A percentile compares a stretch with the other conserved stretches of the same genome.
Conservation (phyloP, 2,329 filamentous ascomycete species). For the Colletotrichum sp. region DNA sequence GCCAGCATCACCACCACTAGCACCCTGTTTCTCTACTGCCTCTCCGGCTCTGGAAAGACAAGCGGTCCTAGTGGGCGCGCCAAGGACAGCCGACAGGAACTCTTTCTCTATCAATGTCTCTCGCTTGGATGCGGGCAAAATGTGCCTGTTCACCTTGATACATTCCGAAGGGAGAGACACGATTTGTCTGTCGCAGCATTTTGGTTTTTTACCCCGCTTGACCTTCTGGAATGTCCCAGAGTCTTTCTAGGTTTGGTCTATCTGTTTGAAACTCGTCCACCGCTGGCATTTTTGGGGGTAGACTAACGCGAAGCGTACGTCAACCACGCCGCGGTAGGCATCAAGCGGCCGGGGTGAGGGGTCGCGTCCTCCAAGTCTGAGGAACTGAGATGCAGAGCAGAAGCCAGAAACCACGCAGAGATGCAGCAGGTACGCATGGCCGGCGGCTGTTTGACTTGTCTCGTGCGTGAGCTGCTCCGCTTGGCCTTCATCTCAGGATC, state of each 20-base stretch:
- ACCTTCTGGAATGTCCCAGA: constrained; percentile 12
- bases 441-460: neutral
- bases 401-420: neutral
- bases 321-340: neutral
- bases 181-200: neutral
- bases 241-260: neutral
- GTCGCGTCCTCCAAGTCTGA: neutral
- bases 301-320: neutral
- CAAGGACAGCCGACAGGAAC: neutral
- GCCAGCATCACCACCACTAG: neutral
- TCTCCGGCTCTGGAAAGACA: neutral
- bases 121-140: neutral
- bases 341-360: neutral
- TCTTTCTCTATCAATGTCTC: neutral
- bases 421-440: neutral
- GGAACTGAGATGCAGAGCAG: neutral
- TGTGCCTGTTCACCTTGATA: neutral
- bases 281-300: neutral
- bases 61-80: neutral
- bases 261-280: neutral
- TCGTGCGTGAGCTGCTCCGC: neutral
- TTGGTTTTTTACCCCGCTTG: neutral
- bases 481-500: neutral
- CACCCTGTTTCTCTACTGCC: neutral
- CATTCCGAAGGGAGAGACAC: neutral